phyloP scores from a whole-genome alignment of 1,284 basidiomycete genomes.

The Marasmius oreades region DNA sequence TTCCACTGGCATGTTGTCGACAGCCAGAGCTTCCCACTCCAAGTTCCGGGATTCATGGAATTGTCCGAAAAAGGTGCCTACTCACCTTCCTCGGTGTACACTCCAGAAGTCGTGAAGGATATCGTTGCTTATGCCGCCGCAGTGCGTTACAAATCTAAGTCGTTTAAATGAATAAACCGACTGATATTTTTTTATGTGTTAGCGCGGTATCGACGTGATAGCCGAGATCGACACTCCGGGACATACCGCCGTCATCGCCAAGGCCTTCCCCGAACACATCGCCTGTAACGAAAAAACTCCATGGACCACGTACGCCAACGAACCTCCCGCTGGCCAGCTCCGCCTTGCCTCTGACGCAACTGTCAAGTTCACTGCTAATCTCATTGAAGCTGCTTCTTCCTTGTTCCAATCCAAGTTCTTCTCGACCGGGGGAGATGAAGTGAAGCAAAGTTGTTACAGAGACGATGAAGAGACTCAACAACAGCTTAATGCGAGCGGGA shows the following conservation, averaged over 20 bases:
- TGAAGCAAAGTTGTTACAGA: slow-evolving; percentile 69
- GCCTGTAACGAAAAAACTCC: slow-evolving; percentile 66
- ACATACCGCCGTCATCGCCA: slow-evolving; percentile 68
- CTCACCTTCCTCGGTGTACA: slow-evolving; percentile 53
- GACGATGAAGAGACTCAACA: slow-evolving; percentile 57
- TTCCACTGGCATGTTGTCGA: slow-evolving; percentile 85
- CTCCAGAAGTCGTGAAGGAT: slow-evolving; percentile 52
- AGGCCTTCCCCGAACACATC: slow-evolving; percentile 68
- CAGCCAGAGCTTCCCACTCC: slow-evolving; percentile 74
- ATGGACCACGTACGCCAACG: slow-evolving; percentile 64
- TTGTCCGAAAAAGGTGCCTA: slow-evolving; percentile 73
- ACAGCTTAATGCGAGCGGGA: slow-evolving; percentile 42
- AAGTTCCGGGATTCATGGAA: slow-evolving; percentile 58
- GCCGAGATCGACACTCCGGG: slow-evolving; percentile 80
- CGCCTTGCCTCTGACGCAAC: slow-evolving; percentile 54
- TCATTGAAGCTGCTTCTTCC: slow-evolving; percentile 33
- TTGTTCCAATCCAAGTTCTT: slow-evolving; percentile 61
- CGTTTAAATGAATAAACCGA: neutral
- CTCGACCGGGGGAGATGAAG: slow-evolving; percentile 82
- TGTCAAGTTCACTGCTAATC: slow-evolving; percentile 39
- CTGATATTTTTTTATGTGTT: neutral
- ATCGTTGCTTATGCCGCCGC: slow-evolving; percentile 72
- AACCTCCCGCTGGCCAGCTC: slow-evolving; percentile 82
- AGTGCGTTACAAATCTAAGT: slow-evolving; percentile 35
- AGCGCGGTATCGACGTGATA: slow-evolving; percentile 81